Percentiles rank a stretch among this genome's conserved stretches.
These are phyloP conservation scores for Dalbergia cultrata DNA, from an alignment of 306 rosid species.

Conservation along the genomic window DNA sequence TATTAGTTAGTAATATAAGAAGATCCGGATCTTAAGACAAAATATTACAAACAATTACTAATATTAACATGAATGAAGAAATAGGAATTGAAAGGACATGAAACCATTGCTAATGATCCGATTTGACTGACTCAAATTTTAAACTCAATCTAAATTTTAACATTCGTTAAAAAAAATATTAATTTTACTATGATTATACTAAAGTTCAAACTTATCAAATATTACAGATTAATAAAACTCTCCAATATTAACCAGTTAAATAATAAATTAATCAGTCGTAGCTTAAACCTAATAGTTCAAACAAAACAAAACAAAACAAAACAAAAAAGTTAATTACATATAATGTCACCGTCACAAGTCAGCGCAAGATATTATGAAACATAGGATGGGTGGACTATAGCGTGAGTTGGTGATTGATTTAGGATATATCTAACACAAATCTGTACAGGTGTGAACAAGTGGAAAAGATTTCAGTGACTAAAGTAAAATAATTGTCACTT, in stretches of 20 bases:
- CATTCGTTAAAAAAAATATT: too few species aligned
- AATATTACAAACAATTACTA: too few species aligned
- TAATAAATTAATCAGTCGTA: not conserved
- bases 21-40: too few species aligned
- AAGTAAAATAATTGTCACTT: not conserved
- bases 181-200: too few species aligned
- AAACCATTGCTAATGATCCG: too few species aligned
- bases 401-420: not conserved
- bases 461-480: not conserved
- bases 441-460: not conserved
- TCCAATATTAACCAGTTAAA: too few species aligned
- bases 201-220: not conserved
- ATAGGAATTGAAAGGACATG: too few species aligned
- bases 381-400: not conserved
- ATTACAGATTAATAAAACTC: too few species aligned
- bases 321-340: not conserved
- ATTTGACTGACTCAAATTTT: too few species aligned
- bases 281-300: not conserved
- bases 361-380: not conserved
- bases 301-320: not conserved
- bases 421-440: not conserved
- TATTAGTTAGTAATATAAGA: too few species aligned
- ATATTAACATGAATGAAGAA: too few species aligned
- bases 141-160: too few species aligned
- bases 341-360: conserved; percentile 5